These are phyloP conservation scores for Arthrobotrys sinensis DNA, from an alignment of 2,329 filamentous ascomycete genomes.

Conservation along the genomic window DNA sequence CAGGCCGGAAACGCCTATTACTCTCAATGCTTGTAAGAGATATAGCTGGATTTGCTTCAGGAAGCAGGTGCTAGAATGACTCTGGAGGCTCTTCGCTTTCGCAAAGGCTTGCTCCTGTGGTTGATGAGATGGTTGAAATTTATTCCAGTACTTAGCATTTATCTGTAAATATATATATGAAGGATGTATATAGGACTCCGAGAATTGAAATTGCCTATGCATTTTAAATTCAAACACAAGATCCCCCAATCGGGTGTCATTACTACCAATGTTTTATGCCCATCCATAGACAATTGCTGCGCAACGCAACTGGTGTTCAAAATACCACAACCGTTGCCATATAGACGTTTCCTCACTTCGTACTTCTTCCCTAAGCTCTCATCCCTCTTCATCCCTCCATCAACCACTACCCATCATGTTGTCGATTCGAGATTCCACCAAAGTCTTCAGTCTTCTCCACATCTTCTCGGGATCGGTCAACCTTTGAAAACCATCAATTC, in stretches of 20 bases:
- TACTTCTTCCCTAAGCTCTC: not conserved
- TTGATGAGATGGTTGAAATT: not conserved
- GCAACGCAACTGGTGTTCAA: slow-evolving; percentile 1
- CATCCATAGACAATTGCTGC: not conserved
- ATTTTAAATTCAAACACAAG: not conserved
- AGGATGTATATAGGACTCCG: slow-evolving; percentile 36
- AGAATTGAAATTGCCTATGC: slow-evolving; percentile 22
- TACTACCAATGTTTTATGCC: too few species aligned
- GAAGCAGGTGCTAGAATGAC: not conserved
- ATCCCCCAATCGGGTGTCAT: not conserved
- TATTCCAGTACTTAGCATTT: slow-evolving; percentile 7
- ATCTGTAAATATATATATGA: slow-evolving; percentile 50
- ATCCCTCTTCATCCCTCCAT: slow-evolving; percentile 14
- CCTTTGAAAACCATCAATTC: slow-evolving; percentile 4
- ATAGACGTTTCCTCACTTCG: slow-evolving; percentile 1
- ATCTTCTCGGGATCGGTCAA: not conserved
- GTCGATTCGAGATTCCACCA: not conserved
- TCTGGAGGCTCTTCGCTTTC: slow-evolving; percentile 1
- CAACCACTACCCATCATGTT: slow-evolving; percentile 6
- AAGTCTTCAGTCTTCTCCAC: not conserved
- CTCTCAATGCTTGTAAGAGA: slow-evolving; percentile 59
- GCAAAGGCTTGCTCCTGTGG: not conserved
- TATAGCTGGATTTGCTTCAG: not conserved
- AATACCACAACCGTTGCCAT: slow-evolving; percentile 20
- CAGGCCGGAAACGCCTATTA: slow-evolving; percentile 66